Conservation (phyloP, 2,329 filamentous ascomycete genomes). For the Fusarium tanahbumbuense region DNA sequence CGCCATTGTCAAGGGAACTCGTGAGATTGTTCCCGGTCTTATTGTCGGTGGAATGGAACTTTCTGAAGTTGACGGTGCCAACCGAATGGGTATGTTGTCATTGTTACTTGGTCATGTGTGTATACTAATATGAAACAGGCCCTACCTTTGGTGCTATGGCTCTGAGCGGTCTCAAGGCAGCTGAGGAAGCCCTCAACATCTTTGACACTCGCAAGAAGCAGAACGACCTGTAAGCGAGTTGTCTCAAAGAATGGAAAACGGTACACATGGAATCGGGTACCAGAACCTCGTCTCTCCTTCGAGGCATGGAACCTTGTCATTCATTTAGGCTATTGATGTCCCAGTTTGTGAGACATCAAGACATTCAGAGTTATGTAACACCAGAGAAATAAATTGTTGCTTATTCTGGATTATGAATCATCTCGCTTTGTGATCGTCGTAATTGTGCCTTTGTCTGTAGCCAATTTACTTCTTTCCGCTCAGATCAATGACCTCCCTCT, state of each 20-base stretch:
- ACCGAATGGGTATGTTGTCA: slow-evolving; percentile 78
- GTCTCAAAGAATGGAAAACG: neutral
- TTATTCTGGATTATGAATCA: neutral
- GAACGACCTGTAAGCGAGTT: slow-evolving; percentile 68
- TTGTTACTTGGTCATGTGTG: fast-evolving
- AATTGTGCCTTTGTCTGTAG: neutral
- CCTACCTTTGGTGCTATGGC: slow-evolving; percentile 93
- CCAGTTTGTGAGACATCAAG: neutral
- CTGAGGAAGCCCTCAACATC: slow-evolving; percentile 83
- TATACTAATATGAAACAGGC: slow-evolving; percentile 47
- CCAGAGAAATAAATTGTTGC: slow-evolving; percentile 10
- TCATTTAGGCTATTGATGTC: slow-evolving; percentile 22
- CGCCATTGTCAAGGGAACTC: slow-evolving; percentile 90
- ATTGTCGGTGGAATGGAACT: slow-evolving; percentile 97
- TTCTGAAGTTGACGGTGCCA: slow-evolving; percentile 88
- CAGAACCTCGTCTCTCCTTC: slow-evolving; percentile 29
- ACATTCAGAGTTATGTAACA: neutral
- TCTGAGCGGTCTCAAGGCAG: slow-evolving; percentile 87
- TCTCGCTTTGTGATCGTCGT: neutral
- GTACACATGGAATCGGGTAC: slow-evolving; percentile 2
- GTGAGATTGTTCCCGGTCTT: slow-evolving; percentile 87
- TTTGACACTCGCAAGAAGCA: slow-evolving; percentile 82
- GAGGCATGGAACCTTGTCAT: slow-evolving; percentile 14
- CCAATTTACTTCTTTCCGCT: slow-evolving; percentile 5
- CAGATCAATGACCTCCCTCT: neutral